Percentiles rank a stretch among this genome's conserved stretches.
phyloP scores from a whole-genome alignment of 1,139 yeast genomes.

The Yamadazyma sp. region DNA sequence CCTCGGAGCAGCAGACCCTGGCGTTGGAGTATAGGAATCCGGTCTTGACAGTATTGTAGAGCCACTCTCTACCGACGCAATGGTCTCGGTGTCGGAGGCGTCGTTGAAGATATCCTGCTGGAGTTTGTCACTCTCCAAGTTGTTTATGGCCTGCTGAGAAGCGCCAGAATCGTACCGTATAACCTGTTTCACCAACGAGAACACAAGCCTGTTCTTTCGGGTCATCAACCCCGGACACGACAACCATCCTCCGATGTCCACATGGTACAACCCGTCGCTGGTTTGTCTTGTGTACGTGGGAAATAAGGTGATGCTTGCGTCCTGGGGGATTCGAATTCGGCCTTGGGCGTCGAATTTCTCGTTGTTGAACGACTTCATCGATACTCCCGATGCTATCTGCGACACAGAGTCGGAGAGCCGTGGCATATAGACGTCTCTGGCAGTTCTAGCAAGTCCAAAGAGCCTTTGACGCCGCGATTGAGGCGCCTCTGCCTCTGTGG shows the following conservation, averaged over 20 bases:
- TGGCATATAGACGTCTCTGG: slow-evolving; percentile 61
- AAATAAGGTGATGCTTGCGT: slow-evolving; percentile 45
- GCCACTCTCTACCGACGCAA: slow-evolving; percentile 12
- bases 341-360: slow-evolving; percentile 30
- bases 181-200: slow-evolving; percentile 70
- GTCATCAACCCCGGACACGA: slow-evolving; percentile 69
- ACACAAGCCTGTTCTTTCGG: slow-evolving; percentile 66
- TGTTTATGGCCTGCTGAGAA: slow-evolving; percentile 26
- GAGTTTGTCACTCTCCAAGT: slow-evolving; percentile 31
- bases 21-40: background rate
- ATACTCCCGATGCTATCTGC: slow-evolving; percentile 50
- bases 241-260: slow-evolving; percentile 74
- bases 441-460: slow-evolving; percentile 51
- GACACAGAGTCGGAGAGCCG: slow-evolving; percentile 47
- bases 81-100: slow-evolving; percentile 13
- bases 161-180: slow-evolving; percentile 41
- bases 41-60: slow-evolving; percentile 5
- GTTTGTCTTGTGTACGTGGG: slow-evolving; percentile 62
- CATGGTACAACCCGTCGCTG: slow-evolving; percentile 38
- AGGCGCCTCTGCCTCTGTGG: background rate
- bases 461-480: slow-evolving; percentile 35
- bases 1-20: background rate
- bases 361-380: slow-evolving; percentile 34
- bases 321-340: slow-evolving; percentile 34
- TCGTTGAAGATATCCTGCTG: slow-evolving; percentile 28